These are phyloP conservation scores for Colletotrichum cereale DNA, from an alignment of 2,329 filamentous ascomycete species.

Conservation along the genomic window DNA sequence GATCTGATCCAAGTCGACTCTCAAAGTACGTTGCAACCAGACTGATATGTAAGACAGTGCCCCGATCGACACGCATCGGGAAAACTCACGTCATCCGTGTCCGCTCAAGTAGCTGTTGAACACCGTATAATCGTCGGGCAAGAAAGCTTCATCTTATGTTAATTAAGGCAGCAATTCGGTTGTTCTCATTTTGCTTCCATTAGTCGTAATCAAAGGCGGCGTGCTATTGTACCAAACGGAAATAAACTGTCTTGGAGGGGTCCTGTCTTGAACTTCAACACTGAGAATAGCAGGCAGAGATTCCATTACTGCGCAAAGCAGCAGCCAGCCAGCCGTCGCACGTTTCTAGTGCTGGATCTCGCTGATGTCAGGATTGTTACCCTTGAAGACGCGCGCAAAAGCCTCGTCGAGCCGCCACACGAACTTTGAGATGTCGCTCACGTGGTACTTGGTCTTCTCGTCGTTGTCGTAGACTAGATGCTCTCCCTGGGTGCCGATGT, in stretches of 20 bases:
- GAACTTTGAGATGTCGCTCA: constrained; percentile 39
- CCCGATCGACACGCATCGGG: background rate
- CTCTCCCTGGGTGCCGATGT: constrained; percentile 44
- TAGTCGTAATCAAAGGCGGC: background rate
- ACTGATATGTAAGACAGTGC: background rate
- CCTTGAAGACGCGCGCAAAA: constrained; percentile 34
- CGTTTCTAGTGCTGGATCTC: background rate
- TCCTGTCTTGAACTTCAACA: background rate
- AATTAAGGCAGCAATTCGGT: background rate
- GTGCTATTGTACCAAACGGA: background rate
- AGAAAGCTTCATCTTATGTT: background rate
- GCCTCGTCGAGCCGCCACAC: constrained; percentile 38
- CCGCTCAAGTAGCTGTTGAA: background rate
- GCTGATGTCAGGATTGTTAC: constrained; percentile 38
- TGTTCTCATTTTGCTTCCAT: background rate
- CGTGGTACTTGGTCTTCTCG: constrained; percentile 40
- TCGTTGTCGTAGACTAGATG: constrained; percentile 41
- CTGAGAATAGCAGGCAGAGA: background rate
- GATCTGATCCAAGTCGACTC: background rate
- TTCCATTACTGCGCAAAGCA: background rate
- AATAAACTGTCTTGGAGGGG: background rate
- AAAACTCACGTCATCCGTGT: background rate
- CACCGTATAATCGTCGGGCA: background rate
- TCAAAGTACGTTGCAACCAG: background rate
- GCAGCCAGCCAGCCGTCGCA: background rate